Evolutionary conservation across 23 red algal species (phyloP), one percentile per base, ranked within the genome.

Genomic region (Gracilaria vermiculophylla): DNA sequence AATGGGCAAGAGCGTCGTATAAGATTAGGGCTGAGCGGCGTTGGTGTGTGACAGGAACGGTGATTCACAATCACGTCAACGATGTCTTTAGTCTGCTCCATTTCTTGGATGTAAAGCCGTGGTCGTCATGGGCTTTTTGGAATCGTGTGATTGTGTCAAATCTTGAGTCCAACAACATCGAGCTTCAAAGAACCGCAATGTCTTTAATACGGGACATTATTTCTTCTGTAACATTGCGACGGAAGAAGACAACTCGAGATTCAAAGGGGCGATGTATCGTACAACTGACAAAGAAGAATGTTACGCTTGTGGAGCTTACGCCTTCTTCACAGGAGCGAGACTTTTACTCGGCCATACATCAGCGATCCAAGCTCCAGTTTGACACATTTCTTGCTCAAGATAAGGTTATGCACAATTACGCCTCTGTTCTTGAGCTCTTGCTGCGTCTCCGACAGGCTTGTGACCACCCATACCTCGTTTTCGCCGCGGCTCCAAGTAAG

Each of bases 41-140:
- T 33, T 97, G 94, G 94, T 93, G 89, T 58, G 69, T 97, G 25
- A 97, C 94, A 34, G 94, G 94, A 2, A 97, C 88, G 8, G 88
- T 91, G n/a, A 92, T 97, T 32, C 94, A 97, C 39, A 97, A 97
- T 62, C 86, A 89, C 43, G 79, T 97, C 32, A 86, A 97, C 60
- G 94, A 97, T 44, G 83, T 92, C 3, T 88, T 85, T 24, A 82
- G 88, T 37, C 79, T 93, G 40, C 54, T 91, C 11, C 79, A 86
- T 57, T 97, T 97, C 29, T 55, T 97, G 43, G 66, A 82, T 51
- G 25, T 89, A 45, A 82, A 80, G 60, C 87, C 87, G 25, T 94
- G 92, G 83, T 94, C 69, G 53, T 79, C 82, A 2, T 89, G 83
- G 82, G 83, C 76, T 3, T 78, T 74, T 80, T 94, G 84, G 76